A percentile compares a stretch with the other conserved stretches of the same genome.
phyloP scores from a whole-genome alignment of 2,329 filamentous ascomycete genomes.

The Claviceps capensis region DNA sequence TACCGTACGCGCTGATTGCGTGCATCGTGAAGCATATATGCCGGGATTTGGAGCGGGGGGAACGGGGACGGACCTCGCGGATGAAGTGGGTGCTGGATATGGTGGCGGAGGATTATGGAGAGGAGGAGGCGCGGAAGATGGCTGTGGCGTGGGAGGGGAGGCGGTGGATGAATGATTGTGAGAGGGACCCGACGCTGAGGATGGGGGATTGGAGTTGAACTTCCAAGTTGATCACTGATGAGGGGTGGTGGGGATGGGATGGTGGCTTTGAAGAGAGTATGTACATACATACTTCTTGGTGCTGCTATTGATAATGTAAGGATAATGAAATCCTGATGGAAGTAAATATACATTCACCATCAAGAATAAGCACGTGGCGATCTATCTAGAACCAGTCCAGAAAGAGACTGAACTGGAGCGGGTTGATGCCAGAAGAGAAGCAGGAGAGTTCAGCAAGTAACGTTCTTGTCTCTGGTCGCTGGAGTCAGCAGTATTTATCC shows the following conservation, averaged over 20 bases:
- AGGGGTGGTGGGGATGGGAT: too few species aligned
- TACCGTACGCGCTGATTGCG: constrained; percentile 15
- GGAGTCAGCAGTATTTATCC: constrained; percentile 42
- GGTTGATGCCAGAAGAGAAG: constrained; percentile 64
- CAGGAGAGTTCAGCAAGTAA: constrained; percentile 73
- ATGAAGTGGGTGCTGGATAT: constrained; percentile 18
- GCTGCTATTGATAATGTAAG: too few species aligned
- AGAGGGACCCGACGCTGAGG: too few species aligned
- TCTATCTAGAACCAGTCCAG: constrained; percentile 44
- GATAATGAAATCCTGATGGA: too few species aligned
- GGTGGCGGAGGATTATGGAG: constrained; percentile 10
- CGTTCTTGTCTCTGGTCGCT: constrained; percentile 61
- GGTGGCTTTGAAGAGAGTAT: too few species aligned
- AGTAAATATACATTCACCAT: too few species aligned
- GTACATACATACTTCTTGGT: too few species aligned
- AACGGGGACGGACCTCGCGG: constrained; percentile 17
- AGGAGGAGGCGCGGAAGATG: constrained; percentile 9
- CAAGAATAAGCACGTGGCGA: constrained; percentile 28
- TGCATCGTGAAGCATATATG: constrained; percentile 15
- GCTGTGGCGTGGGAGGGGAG: constrained; percentile 11
- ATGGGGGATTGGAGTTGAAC: too few species aligned
- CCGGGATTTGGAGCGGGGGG: constrained; percentile 20
- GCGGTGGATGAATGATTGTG: constrained; percentile 10
- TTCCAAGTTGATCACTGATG: too few species aligned
- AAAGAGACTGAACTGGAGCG: constrained; percentile 10